Conservation (phyloP, 2,329 filamentous ascomycete genomes). For the Metarhizium anisopliae region DNA sequence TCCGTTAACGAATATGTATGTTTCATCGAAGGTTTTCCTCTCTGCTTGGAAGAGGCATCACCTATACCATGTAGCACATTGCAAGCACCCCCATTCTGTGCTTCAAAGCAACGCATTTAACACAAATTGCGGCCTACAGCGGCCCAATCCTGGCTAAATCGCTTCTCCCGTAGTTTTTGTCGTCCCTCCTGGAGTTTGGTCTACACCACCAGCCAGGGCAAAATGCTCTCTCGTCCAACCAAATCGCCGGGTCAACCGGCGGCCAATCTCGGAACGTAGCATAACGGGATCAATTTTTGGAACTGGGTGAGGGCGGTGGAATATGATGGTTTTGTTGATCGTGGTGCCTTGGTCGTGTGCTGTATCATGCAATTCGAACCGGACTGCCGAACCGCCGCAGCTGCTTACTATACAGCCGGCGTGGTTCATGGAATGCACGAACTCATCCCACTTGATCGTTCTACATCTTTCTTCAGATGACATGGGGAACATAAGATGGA, state of each 20-base stretch:
- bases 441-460: slow-evolving; percentile 2
- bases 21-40: no score
- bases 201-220: background rate
- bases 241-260: slow-evolving; percentile 5
- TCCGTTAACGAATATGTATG: no score
- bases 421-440: slow-evolving; percentile 7
- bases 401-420: slow-evolving; percentile 4
- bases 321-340: slow-evolving; percentile 2
- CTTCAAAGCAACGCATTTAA: no score
- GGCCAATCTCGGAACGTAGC: slow-evolving; percentile 4
- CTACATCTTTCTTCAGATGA: background rate
- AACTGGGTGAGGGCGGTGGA: slow-evolving; percentile 6
- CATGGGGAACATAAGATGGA: slow-evolving; percentile 5
- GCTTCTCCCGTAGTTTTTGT: background rate
- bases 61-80: no score
- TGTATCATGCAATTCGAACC: background rate
- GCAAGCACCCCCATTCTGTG: no score
- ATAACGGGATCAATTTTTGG: slow-evolving; percentile 5
- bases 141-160: no score
- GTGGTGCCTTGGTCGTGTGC: background rate
- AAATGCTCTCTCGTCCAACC: background rate
- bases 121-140: no score
- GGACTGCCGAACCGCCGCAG: slow-evolving; percentile 1
- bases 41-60: no score
- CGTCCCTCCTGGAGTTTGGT: background rate